Evolutionary conservation across 257 asterid species (phyloP).

Genomic region (Rauvolfia tetraphylla): DNA sequence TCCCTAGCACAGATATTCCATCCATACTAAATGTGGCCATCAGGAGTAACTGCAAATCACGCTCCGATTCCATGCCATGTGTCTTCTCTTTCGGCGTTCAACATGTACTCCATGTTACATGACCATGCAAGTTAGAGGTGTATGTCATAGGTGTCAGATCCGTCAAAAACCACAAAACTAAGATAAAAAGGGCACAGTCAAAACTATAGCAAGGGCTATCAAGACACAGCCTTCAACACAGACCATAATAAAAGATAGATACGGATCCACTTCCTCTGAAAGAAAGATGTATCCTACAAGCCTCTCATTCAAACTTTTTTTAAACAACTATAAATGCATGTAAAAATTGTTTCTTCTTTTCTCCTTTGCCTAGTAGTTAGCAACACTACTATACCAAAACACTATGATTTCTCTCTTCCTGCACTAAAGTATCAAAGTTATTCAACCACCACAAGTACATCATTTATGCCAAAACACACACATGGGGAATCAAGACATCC

Average conservation of each 20-base stretch:
- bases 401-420: too few relatives aligned
- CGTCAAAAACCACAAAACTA: neutral
- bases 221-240: neutral
- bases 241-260: neutral
- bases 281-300: neutral
- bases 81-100: neutral
- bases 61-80: neutral
- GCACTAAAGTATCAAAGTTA: too few relatives aligned
- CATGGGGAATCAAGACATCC: too few relatives aligned
- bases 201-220: neutral
- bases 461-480: too few relatives aligned
- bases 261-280: neutral
- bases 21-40: neutral
- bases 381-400: too few relatives aligned
- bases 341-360: too few relatives aligned
- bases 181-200: neutral
- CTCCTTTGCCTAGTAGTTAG: too few relatives aligned
- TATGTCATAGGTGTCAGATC: neutral
- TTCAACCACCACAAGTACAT: too few relatives aligned
- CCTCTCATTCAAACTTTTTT: neutral
- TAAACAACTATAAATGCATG: neutral
- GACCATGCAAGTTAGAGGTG: neutral
- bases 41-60: neutral
- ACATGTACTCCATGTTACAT: neutral
- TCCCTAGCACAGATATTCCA: too few relatives aligned